phyloP scores from a whole-genome alignment of 805 yeast genomes.

The Lipomyces anomalus region DNA sequence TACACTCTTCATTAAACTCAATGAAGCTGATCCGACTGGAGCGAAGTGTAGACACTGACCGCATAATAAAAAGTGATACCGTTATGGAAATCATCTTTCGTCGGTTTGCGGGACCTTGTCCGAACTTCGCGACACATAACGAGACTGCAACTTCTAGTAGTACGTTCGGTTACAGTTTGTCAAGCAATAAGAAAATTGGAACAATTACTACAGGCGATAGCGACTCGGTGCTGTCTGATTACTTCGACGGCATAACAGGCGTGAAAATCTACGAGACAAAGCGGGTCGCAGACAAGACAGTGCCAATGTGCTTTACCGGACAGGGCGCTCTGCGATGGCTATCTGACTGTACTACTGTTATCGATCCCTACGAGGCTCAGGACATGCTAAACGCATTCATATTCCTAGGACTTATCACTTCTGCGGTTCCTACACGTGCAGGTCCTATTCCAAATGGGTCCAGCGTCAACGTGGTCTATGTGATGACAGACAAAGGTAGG shows the following conservation, averaged over 20 bases:
- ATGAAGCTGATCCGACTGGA: slow-evolving; percentile 67
- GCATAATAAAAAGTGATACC: slow-evolving; percentile 54
- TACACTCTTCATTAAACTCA: slow-evolving; percentile 57
- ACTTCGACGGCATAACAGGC: slow-evolving; percentile 10
- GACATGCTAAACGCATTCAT: slow-evolving; percentile 61
- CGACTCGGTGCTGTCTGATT: background rate
- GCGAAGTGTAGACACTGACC: slow-evolving; percentile 53
- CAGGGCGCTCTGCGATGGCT: slow-evolving; percentile 82
- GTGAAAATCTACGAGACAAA: slow-evolving; percentile 9
- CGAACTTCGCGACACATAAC: slow-evolving; percentile 44
- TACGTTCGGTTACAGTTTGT: too few relatives aligned
- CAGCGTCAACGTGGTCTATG: slow-evolving; percentile 10
- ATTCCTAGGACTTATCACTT: slow-evolving; percentile 26
- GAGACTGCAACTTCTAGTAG: background rate
- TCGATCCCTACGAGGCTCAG: slow-evolving; percentile 83
- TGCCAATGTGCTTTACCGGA: slow-evolving; percentile 49
- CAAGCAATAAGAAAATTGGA: too few relatives aligned
- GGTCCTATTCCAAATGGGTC: background rate
- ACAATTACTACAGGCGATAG: background rate
- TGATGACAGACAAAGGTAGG: slow-evolving; percentile 13
- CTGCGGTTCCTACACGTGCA: background rate
- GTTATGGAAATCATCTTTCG: slow-evolving; percentile 61
- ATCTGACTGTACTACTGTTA: slow-evolving; percentile 81
- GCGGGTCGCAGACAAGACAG: slow-evolving; percentile 5
- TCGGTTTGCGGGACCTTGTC: slow-evolving; percentile 55